Percentiles rank a stretch among this genome's conserved stretches.
Conservation (phyloP, 2,329 filamentous ascomycete species). For the Ilyonectria destructans region DNA sequence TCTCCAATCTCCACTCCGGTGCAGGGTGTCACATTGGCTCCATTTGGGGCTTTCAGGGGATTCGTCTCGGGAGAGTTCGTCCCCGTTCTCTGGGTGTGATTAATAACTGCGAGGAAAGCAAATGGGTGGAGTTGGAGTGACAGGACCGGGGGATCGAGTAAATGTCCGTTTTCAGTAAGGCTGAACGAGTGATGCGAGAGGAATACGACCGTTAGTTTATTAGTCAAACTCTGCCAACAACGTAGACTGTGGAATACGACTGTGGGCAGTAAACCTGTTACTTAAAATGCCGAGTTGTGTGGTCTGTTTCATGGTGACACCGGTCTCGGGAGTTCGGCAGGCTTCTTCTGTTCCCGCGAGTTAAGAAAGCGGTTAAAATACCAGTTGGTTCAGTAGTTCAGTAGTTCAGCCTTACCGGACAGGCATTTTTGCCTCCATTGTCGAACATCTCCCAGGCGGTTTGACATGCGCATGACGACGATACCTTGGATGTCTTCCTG, state of each 20-base stretch:
- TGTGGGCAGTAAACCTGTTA: not conserved
- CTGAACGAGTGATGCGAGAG: too few species aligned
- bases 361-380: not conserved
- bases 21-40: slow-evolving; percentile 14
- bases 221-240: not conserved
- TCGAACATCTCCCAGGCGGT: not conserved
- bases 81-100: slow-evolving; percentile 21
- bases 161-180: too few species aligned
- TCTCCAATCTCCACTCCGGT: slow-evolving; percentile 17
- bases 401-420: not conserved
- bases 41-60: not conserved
- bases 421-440: not conserved
- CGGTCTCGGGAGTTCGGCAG: not conserved
- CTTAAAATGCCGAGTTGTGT: not conserved
- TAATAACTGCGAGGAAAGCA: not conserved
- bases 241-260: not conserved
- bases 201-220: not conserved
- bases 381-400: not conserved
- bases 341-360: not conserved
- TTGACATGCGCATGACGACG: not conserved
- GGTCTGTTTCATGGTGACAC: not conserved
- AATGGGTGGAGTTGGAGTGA: too few species aligned
- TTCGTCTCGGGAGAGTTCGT: slow-evolving; percentile 21
- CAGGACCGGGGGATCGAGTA: too few species aligned
- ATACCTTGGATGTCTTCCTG: not conserved